phyloP scores from a whole-genome alignment of 2,329 filamentous ascomycete genomes.

The Waltergamsia citrina region DNA sequence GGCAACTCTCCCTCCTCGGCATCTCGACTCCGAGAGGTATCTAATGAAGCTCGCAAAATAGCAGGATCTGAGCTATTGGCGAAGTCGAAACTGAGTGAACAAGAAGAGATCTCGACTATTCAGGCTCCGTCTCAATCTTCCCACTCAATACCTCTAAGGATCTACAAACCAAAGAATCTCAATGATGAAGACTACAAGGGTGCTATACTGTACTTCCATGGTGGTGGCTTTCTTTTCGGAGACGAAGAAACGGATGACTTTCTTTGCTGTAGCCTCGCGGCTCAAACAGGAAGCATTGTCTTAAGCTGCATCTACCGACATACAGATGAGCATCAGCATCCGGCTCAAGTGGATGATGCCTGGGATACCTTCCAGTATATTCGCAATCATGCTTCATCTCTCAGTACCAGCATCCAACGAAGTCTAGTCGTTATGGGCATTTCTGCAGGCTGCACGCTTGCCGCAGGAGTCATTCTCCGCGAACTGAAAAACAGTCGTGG shows the following conservation, averaged over 20 bases:
- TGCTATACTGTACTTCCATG: conserved; percentile 33
- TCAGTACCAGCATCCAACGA: conserved; percentile 15
- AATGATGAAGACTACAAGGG: conserved; percentile 5
- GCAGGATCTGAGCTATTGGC: background rate
- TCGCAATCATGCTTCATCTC: conserved; percentile 22
- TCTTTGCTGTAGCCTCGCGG: conserved; percentile 30
- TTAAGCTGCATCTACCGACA: conserved; percentile 44
- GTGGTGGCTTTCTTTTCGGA: conserved; percentile 44
- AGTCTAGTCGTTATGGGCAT: conserved; percentile 26
- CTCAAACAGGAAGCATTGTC: conserved; percentile 26
- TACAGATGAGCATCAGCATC: conserved; percentile 36
- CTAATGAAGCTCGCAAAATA: no score
- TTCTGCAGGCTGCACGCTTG: conserved; percentile 30
- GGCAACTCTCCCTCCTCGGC: conserved; percentile 2
- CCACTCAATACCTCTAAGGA: conserved; percentile 3
- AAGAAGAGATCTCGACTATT: conserved; percentile 1
- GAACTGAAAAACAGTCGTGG: conserved; percentile 16
- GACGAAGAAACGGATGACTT: conserved; percentile 37
- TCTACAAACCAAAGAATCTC: background rate
- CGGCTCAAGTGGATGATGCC: conserved; percentile 36
- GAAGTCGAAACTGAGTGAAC: conserved; percentile 1
- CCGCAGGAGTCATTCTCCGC: conserved; percentile 20
- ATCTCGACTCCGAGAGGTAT: background rate
- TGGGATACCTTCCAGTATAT: conserved; percentile 42
- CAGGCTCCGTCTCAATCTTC: conserved; percentile 1